Percentiles rank a stretch among this genome's conserved stretches.
phyloP scores from a whole-genome alignment of 805 yeast genomes.

The Yarrowia bubula region DNA sequence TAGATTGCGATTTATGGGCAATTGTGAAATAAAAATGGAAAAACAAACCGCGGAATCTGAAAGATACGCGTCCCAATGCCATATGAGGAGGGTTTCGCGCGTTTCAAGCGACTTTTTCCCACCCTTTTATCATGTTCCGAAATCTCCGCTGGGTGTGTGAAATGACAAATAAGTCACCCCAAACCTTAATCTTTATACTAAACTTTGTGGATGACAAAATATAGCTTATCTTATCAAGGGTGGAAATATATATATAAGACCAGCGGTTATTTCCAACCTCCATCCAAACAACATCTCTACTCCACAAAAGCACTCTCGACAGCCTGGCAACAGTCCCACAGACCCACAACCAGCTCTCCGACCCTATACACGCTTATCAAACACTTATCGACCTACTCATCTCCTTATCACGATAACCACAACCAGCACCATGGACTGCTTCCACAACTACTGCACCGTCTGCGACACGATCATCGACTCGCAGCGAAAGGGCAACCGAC shows the following conservation, averaged over 20 bases:
- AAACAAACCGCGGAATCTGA: neutral
- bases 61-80: neutral
- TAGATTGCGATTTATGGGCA: too few species aligned
- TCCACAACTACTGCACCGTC: slow-evolving; percentile 40
- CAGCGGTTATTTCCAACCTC: neutral
- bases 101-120: neutral
- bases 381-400: neutral
- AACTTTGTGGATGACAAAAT: slow-evolving; percentile 23
- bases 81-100: neutral
- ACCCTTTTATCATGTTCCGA: neutral
- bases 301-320: slow-evolving; percentile 1
- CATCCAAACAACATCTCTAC: neutral
- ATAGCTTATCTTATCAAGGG: slow-evolving; percentile 27
- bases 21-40: neutral
- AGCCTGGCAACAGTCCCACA: neutral
- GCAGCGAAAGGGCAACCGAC: slow-evolving; percentile 27
- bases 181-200: slow-evolving; percentile 6
- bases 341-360: slow-evolving; percentile 3
- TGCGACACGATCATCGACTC: slow-evolving; percentile 39
- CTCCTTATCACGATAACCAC: slow-evolving; percentile 1
- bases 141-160: slow-evolving; percentile 4
- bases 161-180: slow-evolving; percentile 24
- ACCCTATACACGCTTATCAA: neutral
- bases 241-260: slow-evolving; percentile 21
- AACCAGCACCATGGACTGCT: slow-evolving; percentile 27